These are phyloP conservation scores for Elsinoe necatrix DNA, from an alignment of 2,329 filamentous ascomycete species.

Conservation along the genomic window DNA sequence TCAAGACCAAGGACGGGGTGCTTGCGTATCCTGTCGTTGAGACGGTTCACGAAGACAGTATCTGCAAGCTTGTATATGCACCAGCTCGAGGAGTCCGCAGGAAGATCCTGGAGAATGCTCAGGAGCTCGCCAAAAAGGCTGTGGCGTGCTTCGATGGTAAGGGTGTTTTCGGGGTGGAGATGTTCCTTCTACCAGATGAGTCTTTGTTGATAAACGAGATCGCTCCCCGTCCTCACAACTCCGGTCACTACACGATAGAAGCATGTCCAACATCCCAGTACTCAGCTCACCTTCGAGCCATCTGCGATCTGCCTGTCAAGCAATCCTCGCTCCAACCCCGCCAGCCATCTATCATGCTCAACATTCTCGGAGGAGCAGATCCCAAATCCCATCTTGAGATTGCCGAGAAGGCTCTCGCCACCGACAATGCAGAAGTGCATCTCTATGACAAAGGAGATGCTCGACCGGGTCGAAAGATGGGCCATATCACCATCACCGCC, in stretches of 20 bases:
- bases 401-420: conserved; percentile 48
- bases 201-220: conserved; percentile 77
- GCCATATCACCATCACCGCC: conserved; percentile 77
- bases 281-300: conserved; percentile 78
- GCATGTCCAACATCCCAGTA: conserved; percentile 84
- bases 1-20: conserved; percentile 69
- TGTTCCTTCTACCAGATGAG: conserved; percentile 73
- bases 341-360: conserved; percentile 65
- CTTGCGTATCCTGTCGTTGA: conserved; percentile 84
- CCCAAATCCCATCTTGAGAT: conserved; percentile 56
- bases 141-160: conserved; percentile 75
- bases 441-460: conserved; percentile 84
- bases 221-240: conserved; percentile 78
- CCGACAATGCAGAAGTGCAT: conserved; percentile 59
- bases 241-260: conserved; percentile 92
- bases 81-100: conserved; percentile 65
- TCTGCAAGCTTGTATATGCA: conserved; percentile 86
- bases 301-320: conserved; percentile 58
- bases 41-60: conserved; percentile 88
- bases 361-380: conserved; percentile 64
- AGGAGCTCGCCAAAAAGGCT: conserved; percentile 69
- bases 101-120: conserved; percentile 55
- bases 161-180: conserved; percentile 92
- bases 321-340: conserved; percentile 47
- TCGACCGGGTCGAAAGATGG: conserved; percentile 86